phyloP scores from a whole-genome alignment of 192 early-diverging fungal genomes.

The Chytriomyces sp. region DNA sequence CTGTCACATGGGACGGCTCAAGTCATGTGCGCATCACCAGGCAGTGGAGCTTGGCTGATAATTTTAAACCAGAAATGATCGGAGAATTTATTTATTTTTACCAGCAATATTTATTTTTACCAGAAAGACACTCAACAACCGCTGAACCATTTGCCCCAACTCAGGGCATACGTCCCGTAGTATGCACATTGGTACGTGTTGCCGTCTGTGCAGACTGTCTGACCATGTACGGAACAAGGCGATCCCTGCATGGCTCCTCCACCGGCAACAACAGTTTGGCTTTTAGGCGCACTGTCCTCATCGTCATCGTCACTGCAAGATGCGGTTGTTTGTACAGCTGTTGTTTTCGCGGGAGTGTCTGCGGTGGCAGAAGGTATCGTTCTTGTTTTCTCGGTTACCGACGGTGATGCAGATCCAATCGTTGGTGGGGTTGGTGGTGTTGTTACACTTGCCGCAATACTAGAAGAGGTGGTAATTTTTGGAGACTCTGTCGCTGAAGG shows the following conservation, averaged over 20 bases:
- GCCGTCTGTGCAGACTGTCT: not conserved
- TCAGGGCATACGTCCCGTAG: not conserved
- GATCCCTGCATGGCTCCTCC: not conserved
- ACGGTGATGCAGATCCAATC: not conserved
- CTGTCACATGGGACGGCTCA: too few relatives aligned
- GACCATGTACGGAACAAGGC: not conserved
- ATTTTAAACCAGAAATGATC: too few relatives aligned
- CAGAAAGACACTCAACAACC: not conserved
- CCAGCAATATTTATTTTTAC: too few relatives aligned
- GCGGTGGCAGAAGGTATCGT: not conserved
- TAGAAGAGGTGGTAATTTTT: too few relatives aligned
- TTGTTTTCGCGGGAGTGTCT: not conserved
- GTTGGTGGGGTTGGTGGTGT: not conserved
- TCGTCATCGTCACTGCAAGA: too few relatives aligned
- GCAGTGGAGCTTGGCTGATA: too few relatives aligned
- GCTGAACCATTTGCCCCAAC: not conserved
- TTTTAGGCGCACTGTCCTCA: too few relatives aligned
- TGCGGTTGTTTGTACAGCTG: not conserved
- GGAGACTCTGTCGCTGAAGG: too few relatives aligned
- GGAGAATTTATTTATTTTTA: too few relatives aligned
- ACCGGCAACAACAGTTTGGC: not conserved
- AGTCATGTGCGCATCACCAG: too few relatives aligned
- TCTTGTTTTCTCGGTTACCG: too few relatives aligned
- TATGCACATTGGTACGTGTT: not conserved
- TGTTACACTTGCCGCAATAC: too few relatives aligned